A percentile compares a stretch with the other conserved stretches of the same genome.
Evolutionary conservation across 176 grass and related monocot genomes (phyloP).

Genomic region (Eleusine coracana): DNA sequence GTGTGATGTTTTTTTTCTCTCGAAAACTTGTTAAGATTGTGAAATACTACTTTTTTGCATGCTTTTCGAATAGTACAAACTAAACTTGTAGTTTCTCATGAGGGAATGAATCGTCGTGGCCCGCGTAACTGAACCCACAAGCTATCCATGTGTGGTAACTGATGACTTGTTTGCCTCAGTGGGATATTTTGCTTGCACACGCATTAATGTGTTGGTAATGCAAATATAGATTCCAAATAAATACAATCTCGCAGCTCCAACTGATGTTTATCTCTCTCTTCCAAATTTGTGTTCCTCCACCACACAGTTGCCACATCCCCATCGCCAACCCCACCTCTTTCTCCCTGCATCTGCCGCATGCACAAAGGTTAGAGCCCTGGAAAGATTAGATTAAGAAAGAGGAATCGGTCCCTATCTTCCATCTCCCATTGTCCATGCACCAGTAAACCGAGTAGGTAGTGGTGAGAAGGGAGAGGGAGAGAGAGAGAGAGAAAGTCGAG

Average conservation of each 20-base stretch:
- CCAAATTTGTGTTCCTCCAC: conserved; percentile 21
- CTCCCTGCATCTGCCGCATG: conserved; percentile 22
- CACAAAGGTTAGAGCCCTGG: not conserved
- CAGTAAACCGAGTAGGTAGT: conserved; percentile 19
- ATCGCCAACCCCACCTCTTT: conserved; percentile 1
- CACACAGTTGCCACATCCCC: conserved; percentile 29
- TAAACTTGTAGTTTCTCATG: not conserved
- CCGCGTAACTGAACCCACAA: not conserved
- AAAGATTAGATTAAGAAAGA: conserved; percentile 17
- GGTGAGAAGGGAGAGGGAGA: not conserved
- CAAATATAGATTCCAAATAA: not conserved
- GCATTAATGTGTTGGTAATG: not conserved
- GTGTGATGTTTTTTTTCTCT: not conserved
- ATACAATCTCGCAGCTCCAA: not conserved
- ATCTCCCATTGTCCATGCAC: not conserved
- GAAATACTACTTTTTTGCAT: not conserved
- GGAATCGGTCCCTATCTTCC: conserved; percentile 21
- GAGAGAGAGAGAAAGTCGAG: not conserved
- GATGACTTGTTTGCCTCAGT: not conserved
- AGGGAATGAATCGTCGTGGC: no score
- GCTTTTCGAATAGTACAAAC: not conserved
- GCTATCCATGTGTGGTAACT: not conserved
- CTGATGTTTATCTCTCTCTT: not conserved
- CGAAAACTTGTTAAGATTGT: no score
- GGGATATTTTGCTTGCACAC: not conserved